Base-by-base conservation (phyloP, 257 asterid genomes). In the Catharanthus roseus region DNA sequence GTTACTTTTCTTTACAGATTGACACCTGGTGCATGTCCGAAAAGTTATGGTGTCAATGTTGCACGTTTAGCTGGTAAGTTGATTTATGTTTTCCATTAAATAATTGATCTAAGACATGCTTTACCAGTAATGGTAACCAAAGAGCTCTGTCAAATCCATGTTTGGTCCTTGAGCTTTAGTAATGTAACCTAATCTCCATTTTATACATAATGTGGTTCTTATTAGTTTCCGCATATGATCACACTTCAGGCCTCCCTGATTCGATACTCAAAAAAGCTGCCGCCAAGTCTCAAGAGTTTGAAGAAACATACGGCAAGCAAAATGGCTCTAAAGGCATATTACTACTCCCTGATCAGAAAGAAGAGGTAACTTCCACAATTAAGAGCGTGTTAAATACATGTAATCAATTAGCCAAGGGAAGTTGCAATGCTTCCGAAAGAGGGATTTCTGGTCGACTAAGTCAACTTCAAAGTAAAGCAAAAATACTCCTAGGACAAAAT, bases 11-110 rank as follows among this genome's bases (percentile, higher is more conserved):
- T 93, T 6, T 91, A 91, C 84, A 89, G 90, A 77, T 86, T 93
- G 87, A 81, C 88, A 26, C 84, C 82, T 9, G 97, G 96, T 54
- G 89, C 97, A 80, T 93, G 99, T 85, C 99, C 99, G 65, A 89
- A 88, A 80, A 93, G 99, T 77, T 93, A 93, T 33, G 99, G 99
- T 77, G 96, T 91, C 74, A 93, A 93, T 70, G 96, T 93, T 77
- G 99, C 99, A 68, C 87, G 96, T 49, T 74, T 93, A 60, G 99
- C 99, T 68, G 97, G 99, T 91, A 76, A 74, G 82, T 77, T 29
- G 39, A 9, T 45, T 19, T 6, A 39, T 7, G 33, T 76, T 10
- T 71, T 21, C 15, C 60, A 12, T 44, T 34, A 29, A 24, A 28
- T 45, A 9, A 26, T 2, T n/a, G n/a, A n/a, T n/a, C n/a, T n/a